A percentile compares a stretch with the other conserved stretches of the same genome.
phyloP scores from a whole-genome alignment of 495 filamentous ascomycete species.

The Tuber brumale region DNA sequence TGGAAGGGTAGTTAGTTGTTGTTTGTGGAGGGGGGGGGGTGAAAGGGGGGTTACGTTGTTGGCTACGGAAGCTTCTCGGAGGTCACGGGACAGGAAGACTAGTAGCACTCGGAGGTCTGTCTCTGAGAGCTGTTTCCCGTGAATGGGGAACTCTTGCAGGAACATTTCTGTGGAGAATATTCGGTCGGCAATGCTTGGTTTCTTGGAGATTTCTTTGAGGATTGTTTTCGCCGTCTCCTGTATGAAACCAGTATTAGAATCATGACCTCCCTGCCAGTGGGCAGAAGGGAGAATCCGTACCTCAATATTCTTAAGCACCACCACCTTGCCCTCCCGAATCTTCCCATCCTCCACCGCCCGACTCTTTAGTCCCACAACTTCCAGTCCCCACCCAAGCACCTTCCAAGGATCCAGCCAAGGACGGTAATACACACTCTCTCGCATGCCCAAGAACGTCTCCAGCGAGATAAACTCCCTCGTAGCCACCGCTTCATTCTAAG shows the following conservation, averaged over 20 bases:
- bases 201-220: constrained; percentile 46
- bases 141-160: constrained; percentile 50
- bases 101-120: constrained; percentile 63
- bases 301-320: constrained; percentile 52
- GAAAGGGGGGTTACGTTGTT: constrained; percentile 48
- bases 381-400: constrained; percentile 68
- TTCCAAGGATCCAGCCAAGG: constrained; percentile 54
- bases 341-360: constrained; percentile 37
- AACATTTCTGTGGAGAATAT: constrained; percentile 64
- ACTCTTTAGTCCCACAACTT: constrained; percentile 58
- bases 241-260: constrained; percentile 9
- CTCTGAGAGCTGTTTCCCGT: constrained; percentile 55
- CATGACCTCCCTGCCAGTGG: background rate
- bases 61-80: constrained; percentile 57
- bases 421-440: constrained; percentile 56
- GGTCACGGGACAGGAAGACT: constrained; percentile 67
- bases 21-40: background rate
- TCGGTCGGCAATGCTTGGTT: constrained; percentile 51
- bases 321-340: constrained; percentile 42
- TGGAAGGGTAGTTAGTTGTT: background rate
- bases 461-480: constrained; percentile 64
- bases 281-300: constrained; percentile 37
- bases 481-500: constrained; percentile 67
- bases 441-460: constrained; percentile 53
- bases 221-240: constrained; percentile 49